Evolutionary conservation across 495 filamentous ascomycete genomes (phyloP).

Genomic region (Penicillium parvum): DNA sequence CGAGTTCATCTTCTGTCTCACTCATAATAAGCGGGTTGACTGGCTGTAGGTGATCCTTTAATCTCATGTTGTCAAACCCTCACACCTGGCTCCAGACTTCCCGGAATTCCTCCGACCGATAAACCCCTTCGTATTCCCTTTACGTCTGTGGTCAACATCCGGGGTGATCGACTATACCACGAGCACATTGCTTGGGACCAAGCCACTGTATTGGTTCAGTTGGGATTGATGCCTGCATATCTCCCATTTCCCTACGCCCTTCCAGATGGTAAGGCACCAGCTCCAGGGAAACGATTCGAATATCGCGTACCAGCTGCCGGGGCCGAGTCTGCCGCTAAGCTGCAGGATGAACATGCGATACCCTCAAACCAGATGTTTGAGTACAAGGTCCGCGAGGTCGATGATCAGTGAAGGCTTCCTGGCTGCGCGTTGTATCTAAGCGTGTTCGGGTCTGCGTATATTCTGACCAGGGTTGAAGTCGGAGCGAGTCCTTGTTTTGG

Average conservation of each 20-base stretch:
- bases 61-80: slow-evolving; percentile 25
- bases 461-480: no score
- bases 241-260: slow-evolving; percentile 53
- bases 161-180: slow-evolving; percentile 70
- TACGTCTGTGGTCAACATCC: slow-evolving; percentile 68
- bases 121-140: slow-evolving; percentile 62
- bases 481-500: no score
- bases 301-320: slow-evolving; percentile 68
- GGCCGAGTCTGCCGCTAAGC: slow-evolving; percentile 57
- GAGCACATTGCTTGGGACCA: slow-evolving; percentile 89
- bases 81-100: slow-evolving; percentile 30
- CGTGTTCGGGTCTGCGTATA: no score
- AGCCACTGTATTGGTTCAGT: slow-evolving; percentile 66
- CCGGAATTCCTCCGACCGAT: slow-evolving; percentile 67
- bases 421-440: no score
- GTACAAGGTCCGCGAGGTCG: slow-evolving; percentile 20
- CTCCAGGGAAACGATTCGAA: slow-evolving; percentile 46
- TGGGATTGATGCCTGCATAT: slow-evolving; percentile 64
- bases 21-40: slow-evolving; percentile 62
- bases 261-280: slow-evolving; percentile 34
- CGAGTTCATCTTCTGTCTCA: slow-evolving; percentile 55
- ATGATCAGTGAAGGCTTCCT: no score
- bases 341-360: slow-evolving; percentile 54
- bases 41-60: slow-evolving; percentile 54
- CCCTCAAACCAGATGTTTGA: slow-evolving; percentile 63